phyloP scores from a whole-genome alignment of 192 early-diverging fungal species.

The Pilobolus umbonatus region DNA sequence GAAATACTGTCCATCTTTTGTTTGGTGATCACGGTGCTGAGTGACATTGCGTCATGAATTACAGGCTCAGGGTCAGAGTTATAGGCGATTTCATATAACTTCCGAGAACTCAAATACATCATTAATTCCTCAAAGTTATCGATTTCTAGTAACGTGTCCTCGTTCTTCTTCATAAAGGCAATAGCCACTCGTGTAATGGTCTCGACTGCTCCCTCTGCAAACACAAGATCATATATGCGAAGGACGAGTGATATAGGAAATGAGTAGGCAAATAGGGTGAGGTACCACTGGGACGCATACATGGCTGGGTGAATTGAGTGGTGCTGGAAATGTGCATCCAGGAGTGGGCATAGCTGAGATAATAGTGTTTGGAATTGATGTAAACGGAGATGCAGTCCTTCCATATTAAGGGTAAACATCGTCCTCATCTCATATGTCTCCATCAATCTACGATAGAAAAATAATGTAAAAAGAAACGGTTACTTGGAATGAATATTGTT shows the following conservation, averaged over 20 bases:
- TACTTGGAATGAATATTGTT: slow-evolving; percentile 78
- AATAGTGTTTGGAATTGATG: slow-evolving; percentile 84
- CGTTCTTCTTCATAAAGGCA: slow-evolving; percentile 84
- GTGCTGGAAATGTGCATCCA: slow-evolving; percentile 69
- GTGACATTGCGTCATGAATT: slow-evolving; percentile 72
- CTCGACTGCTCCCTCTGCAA: slow-evolving; percentile 88
- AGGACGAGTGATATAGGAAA: slow-evolving; percentile 88
- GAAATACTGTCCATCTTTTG: slow-evolving; percentile 70
- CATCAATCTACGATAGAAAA: slow-evolving; percentile 59
- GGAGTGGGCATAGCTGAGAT: slow-evolving; percentile 65
- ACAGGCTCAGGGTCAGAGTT: slow-evolving; percentile 55
- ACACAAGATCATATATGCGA: slow-evolving; percentile 89
- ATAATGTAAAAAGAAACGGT: slow-evolving; percentile 78
- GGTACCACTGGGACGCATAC: slow-evolving; percentile 97
- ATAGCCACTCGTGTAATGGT: slow-evolving; percentile 84
- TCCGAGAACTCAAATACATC: slow-evolving; percentile 67
- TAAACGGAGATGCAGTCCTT: slow-evolving; percentile 84
- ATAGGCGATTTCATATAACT: slow-evolving; percentile 74
- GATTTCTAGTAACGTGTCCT: slow-evolving; percentile 60
- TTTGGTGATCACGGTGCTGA: slow-evolving; percentile 64
- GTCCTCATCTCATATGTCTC: slow-evolving; percentile 87
- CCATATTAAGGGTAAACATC: slow-evolving; percentile 93
- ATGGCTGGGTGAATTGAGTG: slow-evolving; percentile 77
- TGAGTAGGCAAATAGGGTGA: slow-evolving; percentile 95
- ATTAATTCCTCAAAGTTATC: slow-evolving; percentile 79